Evolutionary conservation across 371 early-diverging fungal species (phyloP), one percentile per base, ranked within the genome.

Genomic region (Mucor lusitanicus): DNA sequence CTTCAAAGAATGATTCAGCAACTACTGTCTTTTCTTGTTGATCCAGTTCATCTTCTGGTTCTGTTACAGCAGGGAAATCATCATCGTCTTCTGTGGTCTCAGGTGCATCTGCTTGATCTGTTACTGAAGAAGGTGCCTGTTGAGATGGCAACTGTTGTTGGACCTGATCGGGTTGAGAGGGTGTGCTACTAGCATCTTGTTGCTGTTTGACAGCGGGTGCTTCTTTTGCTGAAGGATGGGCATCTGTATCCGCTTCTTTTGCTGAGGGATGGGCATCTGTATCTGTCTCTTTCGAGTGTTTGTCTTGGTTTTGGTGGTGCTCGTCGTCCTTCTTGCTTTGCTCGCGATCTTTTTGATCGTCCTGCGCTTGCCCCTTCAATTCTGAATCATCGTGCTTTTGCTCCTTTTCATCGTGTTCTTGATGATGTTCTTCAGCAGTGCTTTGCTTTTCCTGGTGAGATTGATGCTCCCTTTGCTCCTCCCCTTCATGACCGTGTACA

Each of bases 1-100:
- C 64, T 32, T 58, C 30, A 15, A 64, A 61, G 30, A 57, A 64
- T 0, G 65, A 61, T 50, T 50, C 50, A 3, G 25, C 25, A 50
- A 12, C 50, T 3, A 25, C 50, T 12, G 50, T 50, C 23, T 50
- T 50, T 50, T 23, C 50, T 50, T 50, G 50, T 50, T 50, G 50
- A 11, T 9, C 23, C 6, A 50, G 8, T 23, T 50, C 13, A 9
- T 50, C 23, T 25, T 50, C n/a, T n/a, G n/a, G 23, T 25, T 50
- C 25, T 11, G 25, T 50, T 23, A 23, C 23, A 30, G 30, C 23
- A 30, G 30, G 30, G 30, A 30, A 0, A 17, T 44, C 23, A 17
- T 44, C 23, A 25, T 46, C 48, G 9, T 25, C 48, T 48, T 44
- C 44, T 6, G 19, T n/a, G 6, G 19, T 8, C 2, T n/a, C 19